Evolutionary conservation across 495 filamentous ascomycete genomes (phyloP).

Genomic region (Hamigera avellanea): DNA sequence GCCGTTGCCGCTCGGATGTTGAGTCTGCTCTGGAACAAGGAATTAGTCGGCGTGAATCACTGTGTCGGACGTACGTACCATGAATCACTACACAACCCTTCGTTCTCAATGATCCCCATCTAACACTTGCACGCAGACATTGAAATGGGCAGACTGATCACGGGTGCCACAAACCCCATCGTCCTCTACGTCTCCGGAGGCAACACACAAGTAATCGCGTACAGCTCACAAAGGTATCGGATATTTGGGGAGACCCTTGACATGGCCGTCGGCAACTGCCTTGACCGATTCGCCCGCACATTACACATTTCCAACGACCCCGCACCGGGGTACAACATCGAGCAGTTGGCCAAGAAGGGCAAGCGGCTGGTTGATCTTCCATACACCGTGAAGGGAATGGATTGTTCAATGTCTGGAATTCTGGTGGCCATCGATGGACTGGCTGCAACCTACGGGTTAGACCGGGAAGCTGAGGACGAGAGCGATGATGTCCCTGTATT

Average conservation of each 20-base stretch:
- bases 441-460: conserved; percentile 48
- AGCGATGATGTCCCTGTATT: conserved; percentile 12
- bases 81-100: no score
- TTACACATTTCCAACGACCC: conserved; percentile 89
- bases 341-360: conserved; percentile 81
- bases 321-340: conserved; percentile 94
- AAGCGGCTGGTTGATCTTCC: conserved; percentile 72
- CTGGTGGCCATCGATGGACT: conserved; percentile 69
- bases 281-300: conserved; percentile 89
- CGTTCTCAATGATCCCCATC: no score
- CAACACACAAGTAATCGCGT: conserved; percentile 97
- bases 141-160: conserved; percentile 95
- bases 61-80: conserved; percentile 72
- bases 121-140: no score
- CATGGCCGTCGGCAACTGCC: conserved; percentile 94
- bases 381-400: conserved; percentile 97
- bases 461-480: conserved; percentile 25
- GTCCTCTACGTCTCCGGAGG: conserved; percentile 94
- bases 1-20: conserved; percentile 78
- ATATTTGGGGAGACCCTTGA: conserved; percentile 98
- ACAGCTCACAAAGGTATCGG: conserved; percentile 83
- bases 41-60: conserved; percentile 88
- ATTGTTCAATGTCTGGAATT: conserved; percentile 89
- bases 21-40: conserved; percentile 74
- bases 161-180: conserved; percentile 80